Evolutionary conservation across 306 rosid genomes (phyloP).

Genomic region (Dryas drummondii): DNA sequence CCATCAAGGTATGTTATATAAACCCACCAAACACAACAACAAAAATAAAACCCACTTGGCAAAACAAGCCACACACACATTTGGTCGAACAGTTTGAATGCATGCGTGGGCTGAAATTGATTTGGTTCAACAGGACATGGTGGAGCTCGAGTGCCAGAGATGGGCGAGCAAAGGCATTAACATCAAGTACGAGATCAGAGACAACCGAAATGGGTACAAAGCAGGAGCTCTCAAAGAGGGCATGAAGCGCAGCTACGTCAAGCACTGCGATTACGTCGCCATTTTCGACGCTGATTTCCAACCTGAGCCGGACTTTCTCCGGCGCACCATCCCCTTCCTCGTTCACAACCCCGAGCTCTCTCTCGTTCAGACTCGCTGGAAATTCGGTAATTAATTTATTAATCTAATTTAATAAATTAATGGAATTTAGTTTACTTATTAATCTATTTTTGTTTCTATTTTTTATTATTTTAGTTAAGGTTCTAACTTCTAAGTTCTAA

Average conservation of each 20-base stretch:
- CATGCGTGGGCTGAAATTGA: too few species aligned
- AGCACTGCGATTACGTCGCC: slow-evolving; percentile 67
- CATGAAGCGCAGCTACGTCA: slow-evolving; percentile 66
- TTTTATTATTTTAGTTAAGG: neutral
- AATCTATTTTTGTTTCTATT: slow-evolving; percentile 1
- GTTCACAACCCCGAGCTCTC: slow-evolving; percentile 61
- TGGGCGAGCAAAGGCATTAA: slow-evolving; percentile 82
- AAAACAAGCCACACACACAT: too few species aligned
- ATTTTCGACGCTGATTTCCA: slow-evolving; percentile 93
- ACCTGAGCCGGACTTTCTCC: slow-evolving; percentile 72
- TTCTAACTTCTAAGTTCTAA: neutral
- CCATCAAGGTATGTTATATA: slow-evolving; percentile 54
- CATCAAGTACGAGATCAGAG: slow-evolving; percentile 77
- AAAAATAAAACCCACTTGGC: neutral
- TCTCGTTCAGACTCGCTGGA: slow-evolving; percentile 87
- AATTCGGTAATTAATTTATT: slow-evolving; percentile 52
- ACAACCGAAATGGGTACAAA: slow-evolving; percentile 80
- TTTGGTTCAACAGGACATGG: slow-evolving; percentile 46
- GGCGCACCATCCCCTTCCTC: slow-evolving; percentile 76
- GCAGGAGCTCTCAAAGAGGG: slow-evolving; percentile 91
- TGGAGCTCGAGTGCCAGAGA: slow-evolving; percentile 69
- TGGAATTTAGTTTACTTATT: slow-evolving; percentile 2
- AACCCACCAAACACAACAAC: neutral
- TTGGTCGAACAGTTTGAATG: too few species aligned
- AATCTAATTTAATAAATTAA: neutral